Conservation (phyloP, 257 asterid genomes). For the Ligustrum vulgare region DNA sequence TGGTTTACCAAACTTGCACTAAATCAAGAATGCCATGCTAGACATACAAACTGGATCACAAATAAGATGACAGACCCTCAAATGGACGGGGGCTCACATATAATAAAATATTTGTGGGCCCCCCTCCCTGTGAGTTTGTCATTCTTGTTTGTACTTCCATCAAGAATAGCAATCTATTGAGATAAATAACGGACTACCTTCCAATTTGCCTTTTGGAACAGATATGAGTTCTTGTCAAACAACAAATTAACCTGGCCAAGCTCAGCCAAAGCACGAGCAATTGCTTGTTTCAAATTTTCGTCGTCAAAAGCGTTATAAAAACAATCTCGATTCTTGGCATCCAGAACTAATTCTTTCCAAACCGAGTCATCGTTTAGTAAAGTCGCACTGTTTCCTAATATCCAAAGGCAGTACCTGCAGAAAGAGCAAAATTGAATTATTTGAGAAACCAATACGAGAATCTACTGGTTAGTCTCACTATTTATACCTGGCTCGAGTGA, state of each 20-base stretch:
- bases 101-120: too few species aligned
- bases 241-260: slow-evolving; percentile 33
- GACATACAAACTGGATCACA: too few species aligned
- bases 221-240: slow-evolving; percentile 28
- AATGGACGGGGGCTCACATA: too few species aligned
- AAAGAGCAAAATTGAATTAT: neutral
- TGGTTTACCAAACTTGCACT: too few species aligned
- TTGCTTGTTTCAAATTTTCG: slow-evolving; percentile 41
- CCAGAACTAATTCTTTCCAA: slow-evolving; percentile 55
- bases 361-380: slow-evolving; percentile 51
- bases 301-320: slow-evolving; percentile 50
- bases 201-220: slow-evolving; percentile 40
- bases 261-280: slow-evolving; percentile 38
- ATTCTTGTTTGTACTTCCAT: too few species aligned
- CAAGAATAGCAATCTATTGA: neutral
- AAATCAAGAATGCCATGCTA: too few species aligned
- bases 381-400: slow-evolving; percentile 63
- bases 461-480: too few species aligned
- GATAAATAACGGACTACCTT: slow-evolving; percentile 31
- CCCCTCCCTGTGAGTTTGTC: too few species aligned
- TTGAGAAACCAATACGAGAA: too few species aligned
- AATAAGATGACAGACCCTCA: too few species aligned
- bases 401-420: slow-evolving; percentile 67
- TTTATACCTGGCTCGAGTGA: slow-evolving; percentile 75
- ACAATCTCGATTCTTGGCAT: slow-evolving; percentile 61